Conservation (phyloP, 176 grass and related monocot species). For the Themeda triandra region DNA sequence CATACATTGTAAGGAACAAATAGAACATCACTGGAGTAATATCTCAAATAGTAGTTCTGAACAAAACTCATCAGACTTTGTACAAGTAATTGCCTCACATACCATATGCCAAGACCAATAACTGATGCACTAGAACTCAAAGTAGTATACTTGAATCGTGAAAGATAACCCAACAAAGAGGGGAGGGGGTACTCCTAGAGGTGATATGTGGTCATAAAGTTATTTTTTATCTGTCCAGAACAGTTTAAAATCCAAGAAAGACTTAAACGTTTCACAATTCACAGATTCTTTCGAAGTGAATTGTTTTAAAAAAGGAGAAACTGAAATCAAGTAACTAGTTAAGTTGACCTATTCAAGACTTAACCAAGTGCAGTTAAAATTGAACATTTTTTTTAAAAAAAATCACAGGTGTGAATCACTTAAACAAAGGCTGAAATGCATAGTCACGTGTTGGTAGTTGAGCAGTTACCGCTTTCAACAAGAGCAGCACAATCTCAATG, state of each 20-base stretch:
- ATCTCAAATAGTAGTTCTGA: neutral
- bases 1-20: neutral
- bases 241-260: neutral
- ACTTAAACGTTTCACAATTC: neutral
- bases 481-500: neutral
- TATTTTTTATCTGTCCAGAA: neutral
- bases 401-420: neutral
- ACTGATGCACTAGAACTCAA: neutral
- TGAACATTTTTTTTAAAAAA: neutral
- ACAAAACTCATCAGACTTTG: conserved; percentile 5
- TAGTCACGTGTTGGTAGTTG: neutral
- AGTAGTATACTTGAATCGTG: neutral
- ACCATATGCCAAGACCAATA: neutral
- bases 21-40: neutral
- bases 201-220: neutral
- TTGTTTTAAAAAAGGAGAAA: neutral
- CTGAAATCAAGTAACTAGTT: neutral
- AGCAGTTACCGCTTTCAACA: neutral
- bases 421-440: neutral
- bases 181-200: neutral
- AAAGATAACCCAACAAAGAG: neutral
- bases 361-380: neutral
- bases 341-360: neutral
- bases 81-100: neutral
- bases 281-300: neutral